A percentile compares a stretch with the other conserved stretches of the same genome.
Conservation (phyloP, 2,329 filamentous ascomycete species). For the Tolypocladium pustulatum region DNA sequence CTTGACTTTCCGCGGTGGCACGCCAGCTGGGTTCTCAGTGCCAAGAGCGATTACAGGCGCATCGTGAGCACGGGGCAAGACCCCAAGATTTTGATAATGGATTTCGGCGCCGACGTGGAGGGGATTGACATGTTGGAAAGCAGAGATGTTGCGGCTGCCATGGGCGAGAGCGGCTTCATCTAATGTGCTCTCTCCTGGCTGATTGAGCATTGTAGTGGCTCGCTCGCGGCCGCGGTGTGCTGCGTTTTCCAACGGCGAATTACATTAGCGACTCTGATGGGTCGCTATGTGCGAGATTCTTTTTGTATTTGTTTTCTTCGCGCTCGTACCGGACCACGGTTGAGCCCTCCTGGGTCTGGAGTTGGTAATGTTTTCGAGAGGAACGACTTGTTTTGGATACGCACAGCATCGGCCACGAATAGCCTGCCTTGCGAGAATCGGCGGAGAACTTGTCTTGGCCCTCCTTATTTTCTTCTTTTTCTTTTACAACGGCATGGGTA, state of each 20-base stretch:
- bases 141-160: slow-evolving; percentile 4
- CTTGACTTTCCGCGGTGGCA: slow-evolving; percentile 93
- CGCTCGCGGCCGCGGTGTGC: not conserved
- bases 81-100: slow-evolving; percentile 82
- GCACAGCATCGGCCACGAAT: not conserved
- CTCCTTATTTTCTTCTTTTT: not conserved
- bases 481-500: not conserved
- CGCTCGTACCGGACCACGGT: not conserved
- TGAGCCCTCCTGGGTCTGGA: not conserved
- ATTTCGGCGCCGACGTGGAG: slow-evolving; percentile 62
- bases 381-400: not conserved
- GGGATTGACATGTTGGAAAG: slow-evolving; percentile 51
- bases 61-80: slow-evolving; percentile 95
- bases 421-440: not conserved
- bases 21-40: slow-evolving; percentile 89
- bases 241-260: not conserved
- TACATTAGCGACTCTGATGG: not conserved
- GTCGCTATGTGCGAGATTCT: not conserved
- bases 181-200: slow-evolving; percentile 4
- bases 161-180: slow-evolving; percentile 13
- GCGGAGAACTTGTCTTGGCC: not conserved
- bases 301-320: not conserved
- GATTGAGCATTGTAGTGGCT: not conserved
- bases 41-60: slow-evolving; percentile 89
- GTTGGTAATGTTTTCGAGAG: not conserved